phyloP scores from a whole-genome alignment of 225 moss, liverwort and hornwort genomes.

The Asterella californica region DNA sequence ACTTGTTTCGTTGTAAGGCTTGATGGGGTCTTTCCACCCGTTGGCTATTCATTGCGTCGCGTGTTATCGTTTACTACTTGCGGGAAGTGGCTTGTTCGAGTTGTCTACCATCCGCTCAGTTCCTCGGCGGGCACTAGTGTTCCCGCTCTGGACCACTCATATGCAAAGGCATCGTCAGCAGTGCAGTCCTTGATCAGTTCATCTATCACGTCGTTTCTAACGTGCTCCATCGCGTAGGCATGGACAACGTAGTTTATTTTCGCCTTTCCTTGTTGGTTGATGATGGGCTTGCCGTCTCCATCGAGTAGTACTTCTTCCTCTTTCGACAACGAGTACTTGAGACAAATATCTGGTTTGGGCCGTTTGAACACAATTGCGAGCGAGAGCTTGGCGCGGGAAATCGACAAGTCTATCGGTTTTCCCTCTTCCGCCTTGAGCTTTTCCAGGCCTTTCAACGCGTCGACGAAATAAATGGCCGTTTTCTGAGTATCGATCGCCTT shows the following conservation, averaged over 20 bases:
- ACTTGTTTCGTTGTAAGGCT: no score
- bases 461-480: neutral
- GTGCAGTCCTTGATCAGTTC: neutral
- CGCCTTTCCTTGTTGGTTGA: neutral
- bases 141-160: no score
- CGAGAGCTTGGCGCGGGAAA: neutral
- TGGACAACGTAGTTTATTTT: neutral
- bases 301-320: neutral
- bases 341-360: neutral
- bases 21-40: no score
- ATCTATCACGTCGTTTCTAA: constrained; percentile 2
- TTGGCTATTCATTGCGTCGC: no score
- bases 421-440: neutral
- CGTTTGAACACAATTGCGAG: constrained; percentile 24
- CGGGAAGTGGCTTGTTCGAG: no score
- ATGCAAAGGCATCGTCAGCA: no score
- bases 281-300: neutral
- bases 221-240: constrained; percentile 28
- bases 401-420: neutral
- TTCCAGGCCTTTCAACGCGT: neutral
- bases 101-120: no score
- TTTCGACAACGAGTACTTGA: constrained; percentile 21
- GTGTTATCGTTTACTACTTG: no score
- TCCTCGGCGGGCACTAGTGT: no score
- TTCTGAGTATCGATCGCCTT: constrained; percentile 2